Evolutionary conservation across 768 basidiomycete species (phyloP), one percentile per base, ranked within the genome.

Genomic region (Strobilomyces confusus): DNA sequence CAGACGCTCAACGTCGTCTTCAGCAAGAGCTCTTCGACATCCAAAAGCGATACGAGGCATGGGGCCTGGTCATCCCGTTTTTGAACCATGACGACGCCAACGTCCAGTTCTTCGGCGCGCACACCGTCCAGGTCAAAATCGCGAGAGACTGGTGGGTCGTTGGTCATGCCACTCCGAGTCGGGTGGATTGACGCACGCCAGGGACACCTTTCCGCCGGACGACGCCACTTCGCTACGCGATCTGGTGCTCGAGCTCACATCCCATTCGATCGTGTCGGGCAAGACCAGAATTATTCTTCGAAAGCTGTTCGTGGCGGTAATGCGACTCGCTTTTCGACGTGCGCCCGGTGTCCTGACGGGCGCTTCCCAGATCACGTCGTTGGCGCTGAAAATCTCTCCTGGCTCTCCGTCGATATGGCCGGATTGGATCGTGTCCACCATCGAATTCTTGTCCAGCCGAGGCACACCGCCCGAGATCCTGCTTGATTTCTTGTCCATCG

Each of bases 21-120:
- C 88, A 90, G 61, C 81, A 81, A 49, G 85, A 89, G 54, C 78
- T 89, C 5, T 87, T 86, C 57, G 85, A 88, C 55, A 79, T 89
- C 12, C 88, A 90, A 68, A 87, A 85, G 61, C 73, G 77, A 48
- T 83, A 80, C 50, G 88, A 89, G 61, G 89, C 89, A 4, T 94
- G 90, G 92, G 90, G 89, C 9, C 73, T 94, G 44, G 82, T 92
- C 19, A 77, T 89, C 33, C 90, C 91, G 0, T 78, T 94, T 57
- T 71, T 93, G 23, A 77, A 83, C 14, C 76, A 87, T 62, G 71
- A 75, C 26, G 87, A 95, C 68, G 77, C 78, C 48, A 92, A 92
- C 63, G 90, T 95, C 11, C 89, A 94, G 67, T 98, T 95, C 77
- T 95, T 92, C 63, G 92, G 93, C 3, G 93, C 94, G 5, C 94